A percentile compares a stretch with the other conserved stretches of the same genome.
Conservation (phyloP, 148 eudicot species). For the Rhododendron molle region DNA sequence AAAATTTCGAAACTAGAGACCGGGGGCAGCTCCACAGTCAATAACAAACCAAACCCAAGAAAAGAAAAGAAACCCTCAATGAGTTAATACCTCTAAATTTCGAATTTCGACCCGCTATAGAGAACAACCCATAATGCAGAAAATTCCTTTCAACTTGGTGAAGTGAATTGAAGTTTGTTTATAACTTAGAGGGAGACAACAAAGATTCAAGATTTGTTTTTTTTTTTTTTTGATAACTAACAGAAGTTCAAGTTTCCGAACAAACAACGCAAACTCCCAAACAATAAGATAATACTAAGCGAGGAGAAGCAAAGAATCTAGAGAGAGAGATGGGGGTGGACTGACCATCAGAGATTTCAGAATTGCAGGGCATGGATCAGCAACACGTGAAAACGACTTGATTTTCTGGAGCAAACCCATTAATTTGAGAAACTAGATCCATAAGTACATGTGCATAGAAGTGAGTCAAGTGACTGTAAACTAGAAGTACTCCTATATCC, state of each 20-base stretch:
- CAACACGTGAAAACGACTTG: slow-evolving; percentile 1
- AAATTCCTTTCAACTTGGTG: neutral
- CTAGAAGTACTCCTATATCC: no score
- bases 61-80: neutral
- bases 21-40: neutral
- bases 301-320: neutral
- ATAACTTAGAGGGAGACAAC: neutral
- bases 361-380: slow-evolving; percentile 25
- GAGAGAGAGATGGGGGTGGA: neutral
- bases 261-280: neutral
- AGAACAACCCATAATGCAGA: neutral
- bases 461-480: no score
- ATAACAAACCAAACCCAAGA: neutral
- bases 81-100: neutral
- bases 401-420: neutral
- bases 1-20: neutral
- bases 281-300: neutral
- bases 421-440: neutral
- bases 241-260: neutral
- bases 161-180: neutral
- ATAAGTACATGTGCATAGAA: neutral
- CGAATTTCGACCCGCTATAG: neutral
- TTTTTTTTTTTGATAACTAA: no score
- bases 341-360: slow-evolving; percentile 18
- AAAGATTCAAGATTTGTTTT: no score